Evolutionary conservation across 2,329 filamentous ascomycete genomes (phyloP), one percentile per base, ranked within the genome.

Genomic region (Rugonectria rugulosa): DNA sequence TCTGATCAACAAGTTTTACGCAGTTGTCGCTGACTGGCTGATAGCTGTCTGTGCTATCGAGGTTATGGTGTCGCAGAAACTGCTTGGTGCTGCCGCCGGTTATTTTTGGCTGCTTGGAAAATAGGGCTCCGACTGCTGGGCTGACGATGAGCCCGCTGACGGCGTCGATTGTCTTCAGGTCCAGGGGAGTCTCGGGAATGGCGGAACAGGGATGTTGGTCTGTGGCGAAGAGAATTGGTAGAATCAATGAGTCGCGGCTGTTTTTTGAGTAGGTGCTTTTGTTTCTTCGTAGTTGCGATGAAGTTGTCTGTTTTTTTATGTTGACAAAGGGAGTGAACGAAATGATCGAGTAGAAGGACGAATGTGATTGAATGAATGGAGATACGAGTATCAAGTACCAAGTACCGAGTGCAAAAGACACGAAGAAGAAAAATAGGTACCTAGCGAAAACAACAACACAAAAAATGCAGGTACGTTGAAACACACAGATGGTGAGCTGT

Each of bases 71-170:
- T 43, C 29, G 46, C 31, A 31, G 38, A 51, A 44, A 55, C 40
- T 56, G 59, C 47, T 54, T 62, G 23, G 54, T 40, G 50, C 59
- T 55, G 50, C 55, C 56, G 53, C 57, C 59, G 60, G 48, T 65
- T 66, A 62, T 64, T 67, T 63, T 64, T 63, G 61, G 63, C 29
- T 43, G 51, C 45, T 52, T 14, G 21, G 29, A 36, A 34, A 34
- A 46, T 45, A 52, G 45, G 47, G 48, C 44, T 57, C 53, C 53
- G 43, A 48, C 42, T 37, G n/a, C n/a, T n/a, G n/a, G 47, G 36
- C 43, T 52, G 60, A 51, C 17, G 29, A 57, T 52, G 54, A 58
- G 50, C 42, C 47, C 26, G 44, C 65, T 66, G 62, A 63, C 55
- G 44, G 32, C 14, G 23, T 24, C 31, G 11, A 44, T 19, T 27